Evolutionary conservation across 2,329 filamentous ascomycete species (phyloP), one percentile per base, ranked within the genome.

Genomic region (Phyllosticta ampelicida): DNA sequence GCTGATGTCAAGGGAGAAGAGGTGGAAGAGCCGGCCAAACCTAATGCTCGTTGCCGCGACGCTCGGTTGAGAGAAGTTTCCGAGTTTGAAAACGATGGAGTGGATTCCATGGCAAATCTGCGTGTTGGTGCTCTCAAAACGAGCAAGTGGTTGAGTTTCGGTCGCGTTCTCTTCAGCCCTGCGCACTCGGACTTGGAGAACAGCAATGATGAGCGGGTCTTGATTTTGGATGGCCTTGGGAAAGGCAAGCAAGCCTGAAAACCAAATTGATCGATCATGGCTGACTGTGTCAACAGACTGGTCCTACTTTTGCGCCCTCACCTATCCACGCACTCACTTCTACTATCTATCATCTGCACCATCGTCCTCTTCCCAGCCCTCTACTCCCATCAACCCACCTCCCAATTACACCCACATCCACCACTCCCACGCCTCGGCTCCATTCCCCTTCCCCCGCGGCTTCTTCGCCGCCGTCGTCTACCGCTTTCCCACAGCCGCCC

Each of bases 131-230:
- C 88, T 1, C 84, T 94, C 77, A 90, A 89, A 61, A 89, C 90
- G 21, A 90, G 86, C 77, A 91, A 91, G 67, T 94, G 88, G 89
- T 80, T 94, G 21, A 89, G 86, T 0, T 92, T 92, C 68, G 89
- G 89, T 1, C 86, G 90, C 64, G 87, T 92, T 0, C 77, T 94
- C 3, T 91, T 94, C 73, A 90, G 87, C 64, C 88, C 89, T 10
- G 83, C 87, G 5, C 82, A 89, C 23, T 85, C 89, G 51, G 85
- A 89, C 63, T 78, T 91, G 20, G 73, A 81, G 48, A 74, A 81
- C 18, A 74, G 78, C 0, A 77, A 67, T 70, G 72, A 86, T 78
- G 74, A 81, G 74, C 57, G 86, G 76, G 83, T 94, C 23, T 78
- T 94, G 3, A 86, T 94, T 18, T 80, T 94, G 59, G 89, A 94